Base-by-base conservation (phyloP, 1,284 basidiomycete species). In the Irpex sp. region DNA sequence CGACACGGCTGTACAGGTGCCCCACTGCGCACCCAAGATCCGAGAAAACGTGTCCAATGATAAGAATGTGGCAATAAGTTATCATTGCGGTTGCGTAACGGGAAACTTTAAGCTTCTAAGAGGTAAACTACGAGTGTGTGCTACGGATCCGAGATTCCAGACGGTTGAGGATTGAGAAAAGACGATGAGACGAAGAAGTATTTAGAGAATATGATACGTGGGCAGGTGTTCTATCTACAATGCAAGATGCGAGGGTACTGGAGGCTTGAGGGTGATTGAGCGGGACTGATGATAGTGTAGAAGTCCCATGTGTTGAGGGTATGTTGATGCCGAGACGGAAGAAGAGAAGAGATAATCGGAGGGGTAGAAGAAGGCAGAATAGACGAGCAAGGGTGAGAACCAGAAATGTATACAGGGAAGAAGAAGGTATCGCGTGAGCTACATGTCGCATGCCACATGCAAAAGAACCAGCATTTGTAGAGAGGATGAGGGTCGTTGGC, bases 291-390 rank as follows among this genome's bases (percentile, higher is more conserved):
- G 32, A 38, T 38, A 54, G n/a, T 13, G 15, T 54, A n/a, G n/a
- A n/a, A 54, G 49, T 54, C 49, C 49, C 49, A 54, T 54, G 49
- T n/a, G 49, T 13, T 54, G 49, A 54, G 49, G 49, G 49, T 54
- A 54, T 54, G 49, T n/a, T 54, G 49, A 54, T 54, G 49, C 49
- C 49, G 49, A 54, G 49, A 15, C 15, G 49, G 49, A 54, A 54
- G 49, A n/a, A 54, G 49, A 54, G 49, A 54, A 54, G 49, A 54
- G 49, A 54, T n/a, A n/a, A 54, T 54, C 49, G 49, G 49, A 54
- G 49, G 49, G 49, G 49, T 54, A 54, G n/a, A 54, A 54, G 49
- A 54, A 54, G 49, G 0, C 1, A 2, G n/a, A 54, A 54, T 54
- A 54, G 49, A 54, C 49, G 49, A 54, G 11, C 49, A 54, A n/a